phyloP scores from a whole-genome alignment of 352 stramenopile species.

The Thalassiosira oceanica region DNA sequence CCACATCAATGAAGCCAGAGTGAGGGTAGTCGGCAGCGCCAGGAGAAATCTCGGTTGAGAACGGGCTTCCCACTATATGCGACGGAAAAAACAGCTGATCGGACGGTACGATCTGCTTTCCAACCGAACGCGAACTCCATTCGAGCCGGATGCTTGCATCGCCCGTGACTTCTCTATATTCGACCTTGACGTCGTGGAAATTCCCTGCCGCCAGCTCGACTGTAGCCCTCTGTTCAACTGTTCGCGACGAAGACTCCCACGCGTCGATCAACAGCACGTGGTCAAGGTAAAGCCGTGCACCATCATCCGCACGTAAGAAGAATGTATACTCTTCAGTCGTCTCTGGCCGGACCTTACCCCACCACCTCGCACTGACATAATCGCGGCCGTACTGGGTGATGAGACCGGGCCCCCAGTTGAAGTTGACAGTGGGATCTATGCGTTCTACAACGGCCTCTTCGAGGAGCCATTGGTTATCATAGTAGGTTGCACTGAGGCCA shows the following conservation, averaged over 20 bases:
- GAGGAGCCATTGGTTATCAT: conserved; percentile 95
- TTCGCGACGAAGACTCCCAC: conserved; percentile 82
- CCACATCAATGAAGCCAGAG: conserved; percentile 76
- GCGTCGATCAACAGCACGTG: conserved; percentile 90
- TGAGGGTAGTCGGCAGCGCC: conserved; percentile 93
- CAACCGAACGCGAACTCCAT: conserved; percentile 91
- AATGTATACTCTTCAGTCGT: conserved; percentile 89
- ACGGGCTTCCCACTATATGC: conserved; percentile 93
- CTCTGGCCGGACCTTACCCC: conserved; percentile 87
- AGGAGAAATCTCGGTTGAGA: conserved; percentile 85
- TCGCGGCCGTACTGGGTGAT: conserved; percentile 92
- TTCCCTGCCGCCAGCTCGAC: conserved; percentile 75
- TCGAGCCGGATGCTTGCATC: conserved; percentile 85
- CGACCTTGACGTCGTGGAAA: conserved; percentile 92
- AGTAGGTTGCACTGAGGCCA: conserved; percentile 89
- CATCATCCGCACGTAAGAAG: conserved; percentile 90
- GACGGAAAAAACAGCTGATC: conserved; percentile 85
- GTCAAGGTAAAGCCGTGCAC: conserved; percentile 90
- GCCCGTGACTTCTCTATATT: conserved; percentile 93
- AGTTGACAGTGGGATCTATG: conserved; percentile 86
- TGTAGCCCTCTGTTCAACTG: conserved; percentile 68
- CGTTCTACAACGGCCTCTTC: conserved; percentile 83
- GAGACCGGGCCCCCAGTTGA: conserved; percentile 88
- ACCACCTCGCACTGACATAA: conserved; percentile 93
- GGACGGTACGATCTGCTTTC: conserved; percentile 84